These are phyloP conservation scores for Takashimella tepidaria DNA, from an alignment of 1,284 basidiomycete species.

Conservation along the genomic window DNA sequence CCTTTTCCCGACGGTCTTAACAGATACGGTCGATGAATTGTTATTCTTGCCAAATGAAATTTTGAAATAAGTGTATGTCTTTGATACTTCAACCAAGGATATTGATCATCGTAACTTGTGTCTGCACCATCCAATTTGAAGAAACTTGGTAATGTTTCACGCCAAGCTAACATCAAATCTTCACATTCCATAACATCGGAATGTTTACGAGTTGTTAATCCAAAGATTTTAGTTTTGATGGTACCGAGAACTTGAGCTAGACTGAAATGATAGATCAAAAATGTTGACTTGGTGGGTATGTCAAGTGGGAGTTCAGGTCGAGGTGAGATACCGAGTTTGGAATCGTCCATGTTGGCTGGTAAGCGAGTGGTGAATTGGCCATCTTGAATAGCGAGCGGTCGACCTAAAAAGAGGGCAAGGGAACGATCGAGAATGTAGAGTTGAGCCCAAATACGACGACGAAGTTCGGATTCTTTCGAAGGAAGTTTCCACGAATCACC, in stretches of 20 bases:
- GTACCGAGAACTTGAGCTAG: conserved; percentile 29
- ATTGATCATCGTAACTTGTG: conserved; percentile 15
- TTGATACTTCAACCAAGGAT: conserved; percentile 26
- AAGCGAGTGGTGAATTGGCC: conserved; percentile 19
- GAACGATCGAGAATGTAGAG: conserved; percentile 31
- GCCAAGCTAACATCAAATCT: conserved; percentile 21
- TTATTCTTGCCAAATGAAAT: conserved; percentile 28
- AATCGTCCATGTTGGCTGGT: conserved; percentile 27
- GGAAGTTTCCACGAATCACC: conserved; percentile 27
- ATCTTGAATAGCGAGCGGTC: conserved; percentile 32
- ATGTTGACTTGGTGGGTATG: conserved; percentile 27
- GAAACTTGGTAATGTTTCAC: conserved; percentile 21
- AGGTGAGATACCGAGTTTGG: conserved; percentile 16
- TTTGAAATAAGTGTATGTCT: conserved; percentile 28
- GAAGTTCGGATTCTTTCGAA: conserved; percentile 26
- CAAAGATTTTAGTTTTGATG: conserved; percentile 27
- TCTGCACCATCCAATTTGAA: conserved; percentile 27
- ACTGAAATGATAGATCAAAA: conserved; percentile 29
- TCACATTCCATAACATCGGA: conserved; percentile 27
- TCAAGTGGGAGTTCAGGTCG: conserved; percentile 16
- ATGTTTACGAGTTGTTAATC: conserved; percentile 21
- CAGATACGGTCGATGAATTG: conserved; percentile 32
- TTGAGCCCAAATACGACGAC: conserved; percentile 34
- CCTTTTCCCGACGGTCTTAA: conserved; percentile 14
- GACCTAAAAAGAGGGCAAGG: conserved; percentile 23